Conservation (phyloP, 2,329 filamentous ascomycete genomes). For the Periconia digitata region DNA sequence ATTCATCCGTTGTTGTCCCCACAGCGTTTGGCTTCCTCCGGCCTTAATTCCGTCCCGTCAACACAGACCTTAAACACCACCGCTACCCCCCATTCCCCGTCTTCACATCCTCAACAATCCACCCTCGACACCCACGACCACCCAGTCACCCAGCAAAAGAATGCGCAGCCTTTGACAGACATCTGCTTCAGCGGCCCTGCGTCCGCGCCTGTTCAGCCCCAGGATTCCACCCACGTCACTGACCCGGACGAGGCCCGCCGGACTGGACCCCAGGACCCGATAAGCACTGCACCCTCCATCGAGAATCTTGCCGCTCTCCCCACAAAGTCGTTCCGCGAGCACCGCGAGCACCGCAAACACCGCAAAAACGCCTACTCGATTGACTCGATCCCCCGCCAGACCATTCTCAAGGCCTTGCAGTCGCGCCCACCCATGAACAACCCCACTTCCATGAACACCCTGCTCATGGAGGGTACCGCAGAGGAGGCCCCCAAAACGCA, state of each 20-base stretch:
- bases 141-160: conserved; percentile 13
- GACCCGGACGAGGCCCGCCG: conserved; percentile 30
- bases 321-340: conserved; percentile 40
- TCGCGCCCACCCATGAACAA: conserved; percentile 62
- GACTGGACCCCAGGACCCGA: conserved; percentile 18
- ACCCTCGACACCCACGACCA: conserved; percentile 17
- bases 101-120: conserved; percentile 26
- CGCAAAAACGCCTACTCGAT: conserved; percentile 54
- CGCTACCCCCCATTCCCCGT: conserved; percentile 22
- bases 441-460: conserved; percentile 62
- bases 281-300: conserved; percentile 37
- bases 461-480: conserved; percentile 53
- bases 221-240: conserved; percentile 8
- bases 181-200: conserved; percentile 26
- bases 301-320: conserved; percentile 39
- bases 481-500: conserved; percentile 35
- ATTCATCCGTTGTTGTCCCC: conserved; percentile 39
- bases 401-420: conserved; percentile 78
- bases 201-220: conserved; percentile 17
- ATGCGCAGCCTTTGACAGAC: conserved; percentile 34
- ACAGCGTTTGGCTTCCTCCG: conserved; percentile 32
- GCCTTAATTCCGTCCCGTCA: conserved; percentile 33
- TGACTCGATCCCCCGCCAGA: conserved; percentile 74
- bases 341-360: conserved; percentile 37
- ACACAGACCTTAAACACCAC: conserved; percentile 21